Conservation (phyloP, 805 yeast species). For the Hanseniaspora clermontiae region DNA sequence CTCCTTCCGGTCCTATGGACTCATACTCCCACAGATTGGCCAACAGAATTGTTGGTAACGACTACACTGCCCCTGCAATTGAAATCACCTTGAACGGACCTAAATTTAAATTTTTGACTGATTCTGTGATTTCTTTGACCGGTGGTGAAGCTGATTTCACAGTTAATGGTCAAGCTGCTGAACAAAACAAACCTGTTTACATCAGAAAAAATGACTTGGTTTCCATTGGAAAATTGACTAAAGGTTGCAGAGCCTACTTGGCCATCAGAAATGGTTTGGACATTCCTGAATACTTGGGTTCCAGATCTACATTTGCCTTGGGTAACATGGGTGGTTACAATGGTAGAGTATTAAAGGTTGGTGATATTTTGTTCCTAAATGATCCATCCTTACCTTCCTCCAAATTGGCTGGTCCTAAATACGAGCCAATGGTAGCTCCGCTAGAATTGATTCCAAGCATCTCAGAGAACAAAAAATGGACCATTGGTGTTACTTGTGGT, state of each 20-base stretch:
- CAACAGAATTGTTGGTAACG: slow-evolving; percentile 82
- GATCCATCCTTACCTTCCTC: slow-evolving; percentile 59
- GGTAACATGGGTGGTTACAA: slow-evolving; percentile 90
- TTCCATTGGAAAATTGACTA: slow-evolving; percentile 62
- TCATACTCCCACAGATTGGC: slow-evolving; percentile 79
- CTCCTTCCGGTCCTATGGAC: slow-evolving; percentile 99
- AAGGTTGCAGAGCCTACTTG: slow-evolving; percentile 82
- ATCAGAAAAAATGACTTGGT: slow-evolving; percentile 66
- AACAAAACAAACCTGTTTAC: slow-evolving; percentile 60
- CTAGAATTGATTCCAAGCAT: slow-evolving; percentile 28
- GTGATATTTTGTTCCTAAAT: slow-evolving; percentile 82
- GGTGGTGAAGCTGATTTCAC: slow-evolving; percentile 71
- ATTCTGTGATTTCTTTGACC: slow-evolving; percentile 63
- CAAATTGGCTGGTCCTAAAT: slow-evolving; percentile 58
- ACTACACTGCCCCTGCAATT: slow-evolving; percentile 69
- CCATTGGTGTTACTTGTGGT: slow-evolving; percentile 87
- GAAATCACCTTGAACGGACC: slow-evolving; percentile 88
- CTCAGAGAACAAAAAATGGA: slow-evolving; percentile 41
- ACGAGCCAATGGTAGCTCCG: slow-evolving; percentile 52
- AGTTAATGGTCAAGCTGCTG: slow-evolving; percentile 44
- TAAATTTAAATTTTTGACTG: slow-evolving; percentile 68
- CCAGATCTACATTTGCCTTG: slow-evolving; percentile 91
- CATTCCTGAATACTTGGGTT: slow-evolving; percentile 85
- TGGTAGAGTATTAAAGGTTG: slow-evolving; percentile 81
- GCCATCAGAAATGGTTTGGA: slow-evolving; percentile 90